A percentile compares a stretch with the other conserved stretches of the same genome.
Evolutionary conservation across 805 yeast genomes (phyloP).

Genomic region (Myxozyma melibiosi): DNA sequence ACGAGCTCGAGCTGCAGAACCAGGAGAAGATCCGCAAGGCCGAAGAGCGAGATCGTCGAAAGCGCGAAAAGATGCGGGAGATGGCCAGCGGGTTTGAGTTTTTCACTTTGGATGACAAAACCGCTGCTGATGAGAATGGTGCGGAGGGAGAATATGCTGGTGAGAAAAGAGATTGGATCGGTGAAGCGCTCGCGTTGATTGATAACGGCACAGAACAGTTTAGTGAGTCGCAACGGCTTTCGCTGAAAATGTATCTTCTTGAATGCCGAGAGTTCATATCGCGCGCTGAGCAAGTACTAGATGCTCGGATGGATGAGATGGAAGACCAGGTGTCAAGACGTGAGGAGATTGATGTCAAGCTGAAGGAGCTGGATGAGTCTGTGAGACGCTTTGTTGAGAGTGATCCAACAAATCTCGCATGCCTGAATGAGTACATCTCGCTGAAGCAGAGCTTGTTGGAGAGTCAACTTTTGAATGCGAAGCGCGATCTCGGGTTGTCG

Average conservation of each 20-base stretch:
- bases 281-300: slow-evolving; percentile 21
- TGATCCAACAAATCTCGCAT: slow-evolving; percentile 6
- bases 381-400: slow-evolving; percentile 4
- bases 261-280: slow-evolving; percentile 23
- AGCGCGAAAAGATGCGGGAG: slow-evolving; percentile 27
- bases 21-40: slow-evolving; percentile 9
- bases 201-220: not conserved
- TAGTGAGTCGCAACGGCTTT: not conserved
- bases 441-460: slow-evolving; percentile 12
- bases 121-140: not conserved
- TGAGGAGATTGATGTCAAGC: slow-evolving; percentile 30
- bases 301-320: slow-evolving; percentile 24
- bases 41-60: slow-evolving; percentile 23
- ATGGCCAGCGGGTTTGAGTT: slow-evolving; percentile 26
- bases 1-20: slow-evolving; percentile 15
- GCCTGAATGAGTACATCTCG: slow-evolving; percentile 6
- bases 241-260: slow-evolving; percentile 12
- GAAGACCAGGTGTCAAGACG: slow-evolving; percentile 13
- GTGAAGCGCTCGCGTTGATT: slow-evolving; percentile 8
- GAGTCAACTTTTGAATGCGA: slow-evolving; percentile 11
- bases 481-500: slow-evolving; percentile 24
- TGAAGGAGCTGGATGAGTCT: slow-evolving; percentile 19
- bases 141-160: slow-evolving; percentile 6
- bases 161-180: slow-evolving; percentile 20
- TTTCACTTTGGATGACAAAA: slow-evolving; percentile 5